Base-by-base conservation (phyloP, 2,329 filamentous ascomycete genomes). In the Penicillium sp. region DNA sequence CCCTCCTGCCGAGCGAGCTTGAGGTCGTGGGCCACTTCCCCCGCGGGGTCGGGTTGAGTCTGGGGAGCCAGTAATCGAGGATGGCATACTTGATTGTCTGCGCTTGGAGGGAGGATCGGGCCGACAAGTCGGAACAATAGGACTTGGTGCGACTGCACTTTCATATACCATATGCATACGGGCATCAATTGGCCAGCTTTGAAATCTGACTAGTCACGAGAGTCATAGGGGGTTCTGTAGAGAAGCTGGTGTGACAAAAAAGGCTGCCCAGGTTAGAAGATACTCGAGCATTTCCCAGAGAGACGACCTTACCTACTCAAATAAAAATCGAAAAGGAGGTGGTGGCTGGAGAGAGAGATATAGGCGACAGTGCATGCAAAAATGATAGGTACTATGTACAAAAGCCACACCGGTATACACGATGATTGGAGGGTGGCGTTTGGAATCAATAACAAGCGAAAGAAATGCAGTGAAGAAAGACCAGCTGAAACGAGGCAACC, bases 121-220 rank as follows among this genome's bases (percentile, higher is more conserved):
- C 53, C 71, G 70, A 59, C 65, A 69, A 24, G 68, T 75, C 52
- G 70, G 71, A 39, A 75, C 67, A 49, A 69, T 63, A 52, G 73
- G 72, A 60, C 70, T 69, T 16, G 72, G 72, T 56, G 73, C 72
- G 53, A 69, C 61, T 49, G 63, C 62, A 64, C 59, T 60, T 53
- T 66, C 65, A 61, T 66, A 59, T 59, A 63, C 54, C 31, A 64
- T 53, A 66, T 69, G 68, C 71, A 73, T 73, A 65, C 57, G 56
- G 59, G 57, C 53, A 55, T 62, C 58, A 66, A 65, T 48, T 60
- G 58, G 61, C 47, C 55, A 53, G 52, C 52, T 62, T 65, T 60
- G 43, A 60, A 65, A 62, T 59, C 52, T 56, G 55, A 52, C 57
- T 31, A 35, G 46, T 29, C 37, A 48, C 31, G 29, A 33, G 35